Evolutionary conservation across 129 eudicot genomes (phyloP).

Genomic region (Pittosporum tobira): DNA sequence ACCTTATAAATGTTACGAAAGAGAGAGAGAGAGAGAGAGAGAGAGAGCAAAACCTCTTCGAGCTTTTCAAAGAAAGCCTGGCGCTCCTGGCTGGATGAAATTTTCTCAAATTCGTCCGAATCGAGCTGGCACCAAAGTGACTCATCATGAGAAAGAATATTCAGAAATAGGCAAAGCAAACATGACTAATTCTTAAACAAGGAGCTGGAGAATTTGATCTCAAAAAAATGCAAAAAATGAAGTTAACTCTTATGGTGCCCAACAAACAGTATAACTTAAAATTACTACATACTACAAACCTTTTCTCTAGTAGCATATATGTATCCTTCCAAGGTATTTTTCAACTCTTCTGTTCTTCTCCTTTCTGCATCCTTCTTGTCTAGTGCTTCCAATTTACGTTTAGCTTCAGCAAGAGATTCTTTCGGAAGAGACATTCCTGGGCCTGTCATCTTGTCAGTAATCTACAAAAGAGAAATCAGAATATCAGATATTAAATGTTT

Average conservation of each 20-base stretch:
- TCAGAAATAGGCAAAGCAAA: neutral
- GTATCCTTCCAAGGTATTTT: constrained; percentile 86
- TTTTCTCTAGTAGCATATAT: constrained; percentile 87
- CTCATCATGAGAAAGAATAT: constrained; percentile 11
- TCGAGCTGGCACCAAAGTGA: constrained; percentile 47
- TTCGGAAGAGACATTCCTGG: constrained; percentile 55
- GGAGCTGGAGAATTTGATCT: no score
- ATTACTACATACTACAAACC: constrained; percentile 23
- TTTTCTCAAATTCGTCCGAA: constrained; percentile 59
- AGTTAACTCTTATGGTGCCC: no score
- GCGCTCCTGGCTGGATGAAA: constrained; percentile 73
- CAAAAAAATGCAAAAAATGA: no score
- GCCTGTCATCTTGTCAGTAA: constrained; percentile 70
- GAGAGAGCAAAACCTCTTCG: constrained; percentile 58
- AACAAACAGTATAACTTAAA: neutral
- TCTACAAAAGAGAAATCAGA: constrained; percentile 29
- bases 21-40: constrained; percentile 12
- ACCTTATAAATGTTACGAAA: neutral
- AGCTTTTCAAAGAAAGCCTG: constrained; percentile 65
- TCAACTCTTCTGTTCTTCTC: constrained; percentile 88
- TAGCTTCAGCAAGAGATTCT: constrained; percentile 62
- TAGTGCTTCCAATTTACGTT: constrained; percentile 54
- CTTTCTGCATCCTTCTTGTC: constrained; percentile 90
- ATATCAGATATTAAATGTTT: constrained; percentile 5
- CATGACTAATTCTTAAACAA: no score